Base-by-base conservation (phyloP, 306 rosid genomes). In the Quercus mongolica region DNA sequence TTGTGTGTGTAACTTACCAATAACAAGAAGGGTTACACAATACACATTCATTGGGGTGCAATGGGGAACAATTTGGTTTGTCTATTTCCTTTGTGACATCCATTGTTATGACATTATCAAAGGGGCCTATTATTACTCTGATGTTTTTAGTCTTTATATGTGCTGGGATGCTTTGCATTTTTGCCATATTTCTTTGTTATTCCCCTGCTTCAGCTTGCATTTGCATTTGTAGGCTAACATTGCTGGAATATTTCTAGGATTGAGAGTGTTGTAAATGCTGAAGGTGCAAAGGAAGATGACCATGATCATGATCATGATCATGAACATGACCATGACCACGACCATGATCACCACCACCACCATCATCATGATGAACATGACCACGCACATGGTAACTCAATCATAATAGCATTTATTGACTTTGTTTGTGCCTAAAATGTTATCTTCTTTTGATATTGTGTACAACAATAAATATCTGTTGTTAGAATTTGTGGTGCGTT, bases 351-450 rank as follows among this genome's bases (percentile, higher is more conserved):
- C 26, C 17, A 70, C 68, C 91, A 93, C 6, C 71, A 85, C 15
- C 82, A 85, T 8, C 65, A 78, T 7, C 83, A 83, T 2, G 74
- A 81, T 23, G 69, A 82, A 28, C 97, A 88, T 71, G 91, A 89
- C 69, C 98, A 92, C 86, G 75, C 88, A 64, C 97, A 93, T 23
- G 99, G 99, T 95, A 91, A 77, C 54, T 79, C 33, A 78, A 62
- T 57, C 38, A 28, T 41, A 28, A 20, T 58, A 55, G 63, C 64
- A 56, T 2, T 52, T 81, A 64, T 74, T 69, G 52, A 12, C 71
- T 46, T 69, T 73, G 20, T 26, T 4, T 71, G 30, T 76, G 55
- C 52, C 3, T 69, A 28, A 7, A 71, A 58, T 72, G 17, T 56
- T 44, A 18, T 80, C 82, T 30, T 74, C 51, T 33, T 74, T 14